Evolutionary conservation across 2,329 filamentous ascomycete genomes (phyloP), one percentile per base, ranked within the genome.

Genomic region (Capronia coronata): DNA sequence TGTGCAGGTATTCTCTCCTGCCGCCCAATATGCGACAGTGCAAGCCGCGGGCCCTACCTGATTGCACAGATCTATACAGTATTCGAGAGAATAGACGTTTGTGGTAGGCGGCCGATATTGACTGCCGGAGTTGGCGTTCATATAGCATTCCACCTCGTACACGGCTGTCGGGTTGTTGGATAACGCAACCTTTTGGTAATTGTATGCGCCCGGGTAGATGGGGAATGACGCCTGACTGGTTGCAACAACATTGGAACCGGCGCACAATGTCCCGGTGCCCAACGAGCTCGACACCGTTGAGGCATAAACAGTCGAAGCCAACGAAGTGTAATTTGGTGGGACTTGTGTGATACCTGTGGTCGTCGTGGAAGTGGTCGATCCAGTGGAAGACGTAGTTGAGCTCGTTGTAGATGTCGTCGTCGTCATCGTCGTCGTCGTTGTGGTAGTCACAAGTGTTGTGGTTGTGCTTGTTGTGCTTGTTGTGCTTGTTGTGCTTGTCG

Each of bases 91-190:
- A 16, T 37, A 19, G 18, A 44, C 23, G 13, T 30, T n/a, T 40
- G 21, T 7, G 8, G 25, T 7, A 21, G 2, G 3, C 25, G 19
- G 37, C 37, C 9, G 13, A 10, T 1, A 10, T 14, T n/a, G 18
- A 10, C 25, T 14, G 30, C 40, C 34, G 14, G 37, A 34, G 14
- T 7, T 22, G 2, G 25, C 19, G 21, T 14, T 43, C 52, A 49
- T 51, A n/a, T 23, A 49, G 38, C 52, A 55, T 37, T 52, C 45
- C n/a, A 55, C 32, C 27, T 55, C 52, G n/a, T 52, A 52, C 1
- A 49, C 49, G 4, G 14, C 10, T 19, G 13, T 45, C 23, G 46
- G 45, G 5, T 23, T 25, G 43, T 48, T 41, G 11, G 45, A 38
- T 10, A 55, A 23, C 5, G 45, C 49, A 14, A 55, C 46, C 39